Evolutionary conservation across 805 yeast species (phyloP), one percentile per base, ranked within the genome.

Genomic region (Kodamaea kakaduensis): DNA sequence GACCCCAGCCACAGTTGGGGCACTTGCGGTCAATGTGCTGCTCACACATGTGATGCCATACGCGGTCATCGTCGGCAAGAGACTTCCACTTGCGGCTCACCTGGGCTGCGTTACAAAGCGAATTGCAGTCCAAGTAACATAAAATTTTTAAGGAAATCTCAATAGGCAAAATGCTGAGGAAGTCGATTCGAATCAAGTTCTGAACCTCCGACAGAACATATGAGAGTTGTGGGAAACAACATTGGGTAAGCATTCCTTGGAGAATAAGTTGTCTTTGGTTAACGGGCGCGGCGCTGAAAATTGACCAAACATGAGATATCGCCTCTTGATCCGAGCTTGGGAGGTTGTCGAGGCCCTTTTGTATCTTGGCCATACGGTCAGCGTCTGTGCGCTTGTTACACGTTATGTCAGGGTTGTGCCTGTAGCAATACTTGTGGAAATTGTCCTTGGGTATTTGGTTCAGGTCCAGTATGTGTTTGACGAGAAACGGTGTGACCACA

Each of bases 1-100:
- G 69, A 4, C 98, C 98, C 98, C 98, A 93, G 10, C 98, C 98
- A 64, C 98, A 93, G 53, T 86, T 86, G 25, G 96, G 95, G 64
- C 98, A 93, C 59, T 93, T 93, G 41, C 95, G 73, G 61, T 93
- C 98, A 37, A 93, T 93, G 59, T 93, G 98, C 61, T 93, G 98
- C 56, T 88, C 96, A 55, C 98, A 93, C 88, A 93, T 82, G 47
- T 90, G 89, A 56, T 90, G 93, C 98, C 98, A 93, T 3, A 93
- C 97, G 32, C 94, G 65, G 53, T 93, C 97, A 55, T 90, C 97
- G 58, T 93, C 96, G 1, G 98, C 97, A 40, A 93, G 65, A 38
- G 67, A 65, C 54, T 85, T 80, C 98, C 98, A 93, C 34, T 75
- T 77, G 35, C 78, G 75, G 20, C 89, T 83, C 2, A 93, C 98